Evolutionary conservation across 2,329 filamentous ascomycete species (phyloP).

Genomic region (Calonectria multiphialidica): DNA sequence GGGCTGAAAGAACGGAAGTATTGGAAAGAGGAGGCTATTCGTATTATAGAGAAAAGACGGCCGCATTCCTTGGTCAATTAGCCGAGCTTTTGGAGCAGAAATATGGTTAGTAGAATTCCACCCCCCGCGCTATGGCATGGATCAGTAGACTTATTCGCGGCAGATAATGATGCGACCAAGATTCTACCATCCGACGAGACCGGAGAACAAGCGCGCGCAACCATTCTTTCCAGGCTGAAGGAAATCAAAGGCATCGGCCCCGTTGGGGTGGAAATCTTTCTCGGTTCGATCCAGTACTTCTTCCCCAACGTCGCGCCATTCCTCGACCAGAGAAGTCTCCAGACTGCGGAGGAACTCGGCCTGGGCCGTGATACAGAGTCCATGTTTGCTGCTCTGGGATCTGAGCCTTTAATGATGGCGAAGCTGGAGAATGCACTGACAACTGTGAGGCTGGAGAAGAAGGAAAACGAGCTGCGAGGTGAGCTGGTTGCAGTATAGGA

Average conservation of each 20-base stretch:
- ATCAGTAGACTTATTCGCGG: background rate
- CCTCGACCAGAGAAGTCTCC: background rate
- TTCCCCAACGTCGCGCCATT: background rate
- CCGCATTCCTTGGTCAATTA: background rate
- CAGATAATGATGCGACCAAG: background rate
- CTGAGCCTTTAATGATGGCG: background rate
- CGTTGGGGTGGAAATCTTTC: background rate
- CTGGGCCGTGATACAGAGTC: background rate
- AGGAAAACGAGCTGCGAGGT: background rate
- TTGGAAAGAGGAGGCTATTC: background rate
- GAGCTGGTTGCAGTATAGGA: background rate
- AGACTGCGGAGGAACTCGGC: background rate
- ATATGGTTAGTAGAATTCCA: background rate
- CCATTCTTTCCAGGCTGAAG: background rate
- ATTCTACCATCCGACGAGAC: background rate
- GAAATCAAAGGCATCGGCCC: background rate
- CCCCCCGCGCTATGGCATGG: background rate
- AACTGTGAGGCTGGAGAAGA: background rate
- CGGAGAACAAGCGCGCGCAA: background rate
- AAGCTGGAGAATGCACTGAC: background rate
- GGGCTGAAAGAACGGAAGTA: background rate
- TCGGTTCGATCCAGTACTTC: constrained; percentile 1
- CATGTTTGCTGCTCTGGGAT: background rate
- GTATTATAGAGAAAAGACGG: background rate
- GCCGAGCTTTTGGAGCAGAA: background rate